These are phyloP conservation scores for Oryza glumipatula DNA, from an alignment of 176 grass and related monocot species.

Conservation along the genomic window DNA sequence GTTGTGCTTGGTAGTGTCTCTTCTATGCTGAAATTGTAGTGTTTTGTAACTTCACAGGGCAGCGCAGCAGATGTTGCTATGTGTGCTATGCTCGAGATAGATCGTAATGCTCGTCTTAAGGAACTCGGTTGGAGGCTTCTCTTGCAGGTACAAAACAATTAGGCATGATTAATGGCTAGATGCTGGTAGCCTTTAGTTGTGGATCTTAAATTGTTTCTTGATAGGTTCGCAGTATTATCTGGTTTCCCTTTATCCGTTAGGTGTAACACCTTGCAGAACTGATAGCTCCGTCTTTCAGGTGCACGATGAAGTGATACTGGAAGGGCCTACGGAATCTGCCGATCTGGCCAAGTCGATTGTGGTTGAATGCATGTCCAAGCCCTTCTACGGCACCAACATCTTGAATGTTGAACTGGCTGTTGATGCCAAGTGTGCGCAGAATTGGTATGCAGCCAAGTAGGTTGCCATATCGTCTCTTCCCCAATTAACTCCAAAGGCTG, in stretches of 20 bases:
- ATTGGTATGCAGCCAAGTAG: slow-evolving; percentile 95
- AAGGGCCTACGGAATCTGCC: slow-evolving; percentile 90
- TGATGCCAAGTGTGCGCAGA: slow-evolving; percentile 92
- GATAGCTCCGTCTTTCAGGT: slow-evolving; percentile 60
- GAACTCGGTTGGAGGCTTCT: slow-evolving; percentile 87
- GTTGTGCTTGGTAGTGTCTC: slow-evolving; percentile 11
- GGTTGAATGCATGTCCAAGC: slow-evolving; percentile 94
- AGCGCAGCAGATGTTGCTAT: slow-evolving; percentile 99
- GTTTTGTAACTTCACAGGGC: slow-evolving; percentile 61
- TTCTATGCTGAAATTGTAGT: slow-evolving; percentile 9
- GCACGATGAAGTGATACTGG: slow-evolving; percentile 97
- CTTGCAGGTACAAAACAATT: slow-evolving; percentile 68
- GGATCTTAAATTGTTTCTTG: too few species aligned
- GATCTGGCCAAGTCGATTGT: slow-evolving; percentile 88
- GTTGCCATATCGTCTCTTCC: background rate
- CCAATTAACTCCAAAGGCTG: background rate
- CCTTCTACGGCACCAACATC: slow-evolving; percentile 77
- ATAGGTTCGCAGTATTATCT: background rate
- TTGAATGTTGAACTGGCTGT: slow-evolving; percentile 85
- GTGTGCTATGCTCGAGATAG: slow-evolving; percentile 99
- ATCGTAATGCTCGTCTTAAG: slow-evolving; percentile 70
- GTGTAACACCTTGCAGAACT: background rate
- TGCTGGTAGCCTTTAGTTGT: background rate
- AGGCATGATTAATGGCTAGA: background rate
- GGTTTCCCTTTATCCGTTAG: background rate